Evolutionary conservation across 768 basidiomycete species (phyloP).

Genomic region (Boletus insuetus): DNA sequence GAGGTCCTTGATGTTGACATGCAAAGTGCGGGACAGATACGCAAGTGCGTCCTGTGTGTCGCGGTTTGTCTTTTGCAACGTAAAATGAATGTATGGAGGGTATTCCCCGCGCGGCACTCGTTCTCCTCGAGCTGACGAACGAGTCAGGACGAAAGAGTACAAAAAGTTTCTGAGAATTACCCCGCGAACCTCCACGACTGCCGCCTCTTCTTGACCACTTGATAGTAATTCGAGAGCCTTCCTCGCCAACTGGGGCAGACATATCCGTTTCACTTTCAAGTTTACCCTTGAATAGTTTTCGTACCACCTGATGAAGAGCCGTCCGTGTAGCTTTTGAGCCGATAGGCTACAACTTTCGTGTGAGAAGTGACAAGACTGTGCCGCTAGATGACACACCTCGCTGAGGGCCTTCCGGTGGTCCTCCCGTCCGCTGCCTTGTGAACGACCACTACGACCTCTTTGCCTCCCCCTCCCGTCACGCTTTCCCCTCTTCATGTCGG

Average conservation of each 20-base stretch:
- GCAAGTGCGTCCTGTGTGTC: slow-evolving; percentile 94
- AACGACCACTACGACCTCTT: slow-evolving; percentile 40
- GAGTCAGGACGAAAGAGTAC: background rate
- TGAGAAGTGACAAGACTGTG: slow-evolving; percentile 13
- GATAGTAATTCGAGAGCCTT: slow-evolving; percentile 75
- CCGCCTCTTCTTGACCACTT: slow-evolving; percentile 65
- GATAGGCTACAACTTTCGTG: slow-evolving; percentile 60
- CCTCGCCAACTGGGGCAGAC: slow-evolving; percentile 46
- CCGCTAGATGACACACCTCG: slow-evolving; percentile 54
- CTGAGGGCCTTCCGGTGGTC: slow-evolving; percentile 78
- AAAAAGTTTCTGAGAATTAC: slow-evolving; percentile 5
- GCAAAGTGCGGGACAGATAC: slow-evolving; percentile 74
- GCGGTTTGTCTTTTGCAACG: slow-evolving; percentile 94
- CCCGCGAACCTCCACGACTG: slow-evolving; percentile 44
- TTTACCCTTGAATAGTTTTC: slow-evolving; percentile 79
- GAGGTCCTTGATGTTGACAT: slow-evolving; percentile 75
- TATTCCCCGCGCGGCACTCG: slow-evolving; percentile 59
- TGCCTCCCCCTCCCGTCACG: slow-evolving; percentile 47
- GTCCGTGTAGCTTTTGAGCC: slow-evolving; percentile 77
- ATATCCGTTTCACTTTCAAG: slow-evolving; percentile 80
- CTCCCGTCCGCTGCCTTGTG: slow-evolving; percentile 41
- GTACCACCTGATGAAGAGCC: slow-evolving; percentile 74
- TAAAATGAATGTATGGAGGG: slow-evolving; percentile 93
- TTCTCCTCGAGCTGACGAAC: slow-evolving; percentile 32
- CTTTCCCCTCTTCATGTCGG: slow-evolving; percentile 35